Conservation (phyloP, 176 grass and related monocot species). For the Eragrostis curvula region DNA sequence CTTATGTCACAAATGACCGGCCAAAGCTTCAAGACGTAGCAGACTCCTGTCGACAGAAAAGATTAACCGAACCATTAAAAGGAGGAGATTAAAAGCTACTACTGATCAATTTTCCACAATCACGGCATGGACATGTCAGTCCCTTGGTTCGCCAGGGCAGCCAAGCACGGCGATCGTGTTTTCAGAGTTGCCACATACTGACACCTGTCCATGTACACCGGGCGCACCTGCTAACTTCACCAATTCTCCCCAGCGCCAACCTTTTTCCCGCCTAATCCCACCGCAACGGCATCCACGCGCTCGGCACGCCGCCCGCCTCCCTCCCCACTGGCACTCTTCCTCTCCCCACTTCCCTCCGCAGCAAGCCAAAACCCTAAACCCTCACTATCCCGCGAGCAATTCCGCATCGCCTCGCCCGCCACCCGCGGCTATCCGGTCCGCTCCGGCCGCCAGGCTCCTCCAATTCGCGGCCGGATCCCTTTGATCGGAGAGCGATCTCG, state of each 20-base stretch:
- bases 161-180: not conserved
- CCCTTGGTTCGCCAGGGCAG: not conserved
- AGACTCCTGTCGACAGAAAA: too few relatives aligned
- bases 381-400: not conserved
- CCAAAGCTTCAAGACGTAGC: too few relatives aligned
- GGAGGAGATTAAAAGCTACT: too few relatives aligned
- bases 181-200: too few relatives aligned
- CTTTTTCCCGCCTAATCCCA: constrained; percentile 14
- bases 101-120: not conserved
- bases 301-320: not conserved
- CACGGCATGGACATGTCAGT: not conserved
- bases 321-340: not conserved
- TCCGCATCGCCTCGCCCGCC: not conserved
- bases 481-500: not conserved
- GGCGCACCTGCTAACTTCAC: not conserved
- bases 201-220: not conserved
- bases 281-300: constrained; percentile 34
- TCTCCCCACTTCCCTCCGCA: not conserved
- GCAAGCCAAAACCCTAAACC: constrained; percentile 50
- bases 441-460: not conserved
- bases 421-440: not conserved
- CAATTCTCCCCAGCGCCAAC: not conserved
- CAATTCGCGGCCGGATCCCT: not conserved
- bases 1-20: too few relatives aligned
- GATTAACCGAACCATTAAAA: too few relatives aligned